Percentiles rank a stretch among this genome's conserved stretches.
Evolutionary conservation across 2,329 filamentous ascomycete genomes (phyloP).

Genomic region (Chaetomium strumarium): DNA sequence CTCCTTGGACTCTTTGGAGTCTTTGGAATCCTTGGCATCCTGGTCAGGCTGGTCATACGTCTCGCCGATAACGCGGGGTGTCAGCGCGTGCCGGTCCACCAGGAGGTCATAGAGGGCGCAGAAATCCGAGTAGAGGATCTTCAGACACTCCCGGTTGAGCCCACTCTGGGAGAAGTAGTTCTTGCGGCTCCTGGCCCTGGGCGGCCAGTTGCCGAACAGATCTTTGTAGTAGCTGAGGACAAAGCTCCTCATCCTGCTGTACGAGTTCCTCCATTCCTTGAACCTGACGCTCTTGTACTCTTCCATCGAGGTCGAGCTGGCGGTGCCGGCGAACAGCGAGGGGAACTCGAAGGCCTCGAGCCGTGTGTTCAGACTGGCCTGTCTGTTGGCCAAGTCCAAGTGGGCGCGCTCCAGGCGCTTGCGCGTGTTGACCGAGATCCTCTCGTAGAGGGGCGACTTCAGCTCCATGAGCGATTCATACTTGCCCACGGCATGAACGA

Average conservation of each 20-base stretch:
- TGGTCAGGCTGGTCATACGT: conserved; percentile 49
- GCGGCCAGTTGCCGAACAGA: conserved; percentile 69
- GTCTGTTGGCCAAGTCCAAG: conserved; percentile 69
- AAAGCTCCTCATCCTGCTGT: conserved; percentile 68
- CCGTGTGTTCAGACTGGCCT: conserved; percentile 63
- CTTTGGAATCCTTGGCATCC: conserved; percentile 27
- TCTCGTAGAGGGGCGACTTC: conserved; percentile 60
- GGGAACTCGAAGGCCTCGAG: conserved; percentile 91
- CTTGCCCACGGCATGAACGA: conserved; percentile 85
- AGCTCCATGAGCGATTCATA: conserved; percentile 66
- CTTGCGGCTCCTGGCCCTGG: conserved; percentile 86
- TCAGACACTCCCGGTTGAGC: conserved; percentile 76
- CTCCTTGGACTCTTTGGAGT: not conserved
- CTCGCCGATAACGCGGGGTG: conserved; percentile 70
- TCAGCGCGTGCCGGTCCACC: conserved; percentile 72
- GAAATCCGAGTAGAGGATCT: conserved; percentile 78
- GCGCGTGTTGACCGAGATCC: conserved; percentile 65
- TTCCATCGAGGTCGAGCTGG: conserved; percentile 70
- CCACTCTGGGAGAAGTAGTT: conserved; percentile 82
- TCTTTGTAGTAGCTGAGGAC: conserved; percentile 60
- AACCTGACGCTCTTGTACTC: conserved; percentile 77
- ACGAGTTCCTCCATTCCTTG: conserved; percentile 74
- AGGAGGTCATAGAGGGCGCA: conserved; percentile 82
- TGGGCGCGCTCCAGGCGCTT: conserved; percentile 78
- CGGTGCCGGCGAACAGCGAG: conserved; percentile 79